Evolutionary conservation across 2,329 filamentous ascomycete species (phyloP).

Genomic region (Thyridium curvatum): DNA sequence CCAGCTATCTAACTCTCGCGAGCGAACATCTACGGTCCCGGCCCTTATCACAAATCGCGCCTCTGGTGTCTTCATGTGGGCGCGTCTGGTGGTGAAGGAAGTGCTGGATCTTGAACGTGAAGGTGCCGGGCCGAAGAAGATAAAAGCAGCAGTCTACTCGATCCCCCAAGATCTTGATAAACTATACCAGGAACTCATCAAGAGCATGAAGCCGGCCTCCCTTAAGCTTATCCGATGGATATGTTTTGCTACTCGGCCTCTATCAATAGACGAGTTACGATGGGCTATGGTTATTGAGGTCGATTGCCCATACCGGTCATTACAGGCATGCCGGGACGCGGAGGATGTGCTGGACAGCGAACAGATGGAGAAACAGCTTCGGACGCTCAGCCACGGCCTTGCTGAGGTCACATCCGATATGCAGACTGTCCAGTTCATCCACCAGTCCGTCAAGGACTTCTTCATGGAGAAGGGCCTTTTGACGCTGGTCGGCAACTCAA

Average conservation of each 20-base stretch:
- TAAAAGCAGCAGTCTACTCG: constrained; percentile 12
- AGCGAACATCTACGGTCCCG: constrained; percentile 3
- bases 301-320: constrained; percentile 12
- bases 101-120: constrained; percentile 9
- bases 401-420: constrained; percentile 10
- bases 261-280: constrained; percentile 18
- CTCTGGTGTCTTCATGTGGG: constrained; percentile 29
- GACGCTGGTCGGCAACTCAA: too few relatives aligned
- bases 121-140: constrained; percentile 6
- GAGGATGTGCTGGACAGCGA: constrained; percentile 10
- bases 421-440: constrained; percentile 22
- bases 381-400: constrained; percentile 20
- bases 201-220: constrained; percentile 10
- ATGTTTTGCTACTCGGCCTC: constrained; percentile 18
- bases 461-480: constrained; percentile 14
- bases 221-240: constrained; percentile 23
- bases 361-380: constrained; percentile 11
- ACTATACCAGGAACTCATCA: constrained; percentile 17
- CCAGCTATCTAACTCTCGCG: constrained; percentile 8
- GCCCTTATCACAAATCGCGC: constrained; percentile 16
- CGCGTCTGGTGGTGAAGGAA: constrained; percentile 16
- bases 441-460: constrained; percentile 25
- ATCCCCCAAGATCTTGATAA: constrained; percentile 15
- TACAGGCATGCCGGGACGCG: constrained; percentile 7
- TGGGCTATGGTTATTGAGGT: constrained; percentile 22